Percentiles rank a stretch among this genome's conserved stretches.
Evolutionary conservation across 179 eudicot species (phyloP).

Genomic region (Silene vulgaris): DNA sequence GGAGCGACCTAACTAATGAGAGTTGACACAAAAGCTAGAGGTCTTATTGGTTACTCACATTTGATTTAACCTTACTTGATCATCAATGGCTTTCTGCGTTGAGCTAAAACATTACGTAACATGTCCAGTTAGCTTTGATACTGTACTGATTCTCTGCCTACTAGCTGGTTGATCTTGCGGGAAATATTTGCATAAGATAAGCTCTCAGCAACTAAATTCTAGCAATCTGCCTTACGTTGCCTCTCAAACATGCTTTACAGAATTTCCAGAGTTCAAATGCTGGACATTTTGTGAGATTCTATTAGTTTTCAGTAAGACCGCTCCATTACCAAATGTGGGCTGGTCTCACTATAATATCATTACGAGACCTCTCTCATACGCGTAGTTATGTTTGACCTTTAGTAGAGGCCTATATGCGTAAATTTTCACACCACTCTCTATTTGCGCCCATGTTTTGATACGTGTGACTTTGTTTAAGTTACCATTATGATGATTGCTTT

Average conservation of each 20-base stretch:
- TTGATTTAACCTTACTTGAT: background rate
- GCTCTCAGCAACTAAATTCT: background rate
- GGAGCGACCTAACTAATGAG: background rate
- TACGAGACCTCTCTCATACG: no score
- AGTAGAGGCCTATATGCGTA: background rate
- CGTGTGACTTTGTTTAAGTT: background rate
- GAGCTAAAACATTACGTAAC: background rate
- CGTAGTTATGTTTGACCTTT: no score
- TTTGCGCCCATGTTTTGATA: background rate
- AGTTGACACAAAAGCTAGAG: background rate
- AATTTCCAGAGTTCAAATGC: background rate
- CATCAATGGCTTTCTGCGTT: background rate
- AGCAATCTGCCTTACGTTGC: background rate
- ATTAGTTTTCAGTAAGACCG: no score
- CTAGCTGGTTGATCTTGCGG: background rate
- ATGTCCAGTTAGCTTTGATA: background rate
- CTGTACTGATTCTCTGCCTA: slow-evolving; percentile 3
- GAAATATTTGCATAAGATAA: background rate
- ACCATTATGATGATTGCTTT: background rate
- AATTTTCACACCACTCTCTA: background rate
- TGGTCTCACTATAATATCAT: no score
- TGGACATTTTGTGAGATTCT: no score
- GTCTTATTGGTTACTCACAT: background rate
- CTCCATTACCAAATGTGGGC: no score
- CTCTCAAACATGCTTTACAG: background rate